These are phyloP conservation scores for Trifolium subterraneum DNA, from an alignment of 306 rosid genomes.

Conservation along the genomic window DNA sequence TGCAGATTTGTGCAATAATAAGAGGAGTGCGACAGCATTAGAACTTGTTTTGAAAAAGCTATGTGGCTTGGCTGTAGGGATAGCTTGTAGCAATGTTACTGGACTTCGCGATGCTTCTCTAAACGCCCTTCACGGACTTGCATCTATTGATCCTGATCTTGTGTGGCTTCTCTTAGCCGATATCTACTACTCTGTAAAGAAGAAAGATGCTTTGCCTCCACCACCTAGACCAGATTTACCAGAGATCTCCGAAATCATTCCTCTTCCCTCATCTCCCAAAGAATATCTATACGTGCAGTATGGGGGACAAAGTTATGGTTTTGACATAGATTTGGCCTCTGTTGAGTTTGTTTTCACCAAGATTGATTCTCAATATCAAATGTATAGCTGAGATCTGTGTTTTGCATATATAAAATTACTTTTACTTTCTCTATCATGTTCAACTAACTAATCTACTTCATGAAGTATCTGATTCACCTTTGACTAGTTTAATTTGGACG, in stretches of 20 bases:
- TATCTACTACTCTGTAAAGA: constrained; percentile 67
- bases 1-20: constrained; percentile 68
- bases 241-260: constrained; percentile 57
- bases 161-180: constrained; percentile 96
- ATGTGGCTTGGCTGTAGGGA: constrained; percentile 75
- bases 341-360: constrained; percentile 66
- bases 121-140: constrained; percentile 82
- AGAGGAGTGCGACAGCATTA: constrained; percentile 69
- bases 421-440: background rate
- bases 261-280: constrained; percentile 63
- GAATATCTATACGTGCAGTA: constrained; percentile 72
- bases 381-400: constrained; percentile 44
- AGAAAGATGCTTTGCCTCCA: constrained; percentile 49
- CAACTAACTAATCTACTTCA: background rate
- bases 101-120: constrained; percentile 79
- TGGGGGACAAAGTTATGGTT: constrained; percentile 81
- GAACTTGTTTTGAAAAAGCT: constrained; percentile 78
- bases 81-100: constrained; percentile 80
- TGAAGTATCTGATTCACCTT: too few species aligned
- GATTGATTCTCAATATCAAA: constrained; percentile 55
- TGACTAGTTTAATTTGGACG: too few species aligned
- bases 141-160: constrained; percentile 85
- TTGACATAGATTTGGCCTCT: constrained; percentile 69
- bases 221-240: constrained; percentile 68
- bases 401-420: constrained; percentile 21